Base-by-base conservation (phyloP, 495 filamentous ascomycete species). In the Choiromyces venosus region DNA sequence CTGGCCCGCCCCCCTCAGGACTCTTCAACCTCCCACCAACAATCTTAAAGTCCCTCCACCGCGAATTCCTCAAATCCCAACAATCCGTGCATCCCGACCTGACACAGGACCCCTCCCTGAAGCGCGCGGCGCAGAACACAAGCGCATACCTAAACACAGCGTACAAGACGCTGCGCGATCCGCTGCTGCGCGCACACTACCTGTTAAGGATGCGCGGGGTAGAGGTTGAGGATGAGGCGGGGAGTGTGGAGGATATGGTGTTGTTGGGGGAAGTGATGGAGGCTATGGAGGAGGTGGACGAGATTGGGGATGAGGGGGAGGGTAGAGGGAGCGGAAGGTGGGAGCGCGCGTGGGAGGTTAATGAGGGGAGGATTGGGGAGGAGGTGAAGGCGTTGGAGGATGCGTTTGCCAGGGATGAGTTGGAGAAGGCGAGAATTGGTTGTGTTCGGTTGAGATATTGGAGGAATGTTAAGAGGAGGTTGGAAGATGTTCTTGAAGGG, bases 241-340 rank as follows among this genome's bases (percentile, higher is more conserved):
- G 86, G n/a, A 87, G 87, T 73, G 85, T 91, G 1, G 90, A 92
- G 44, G 90, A 92, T 75, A 82, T 87, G 68, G 90, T 89, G 81
- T 84, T 97, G 78, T 79, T 98, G 81, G 90, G 91, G 90, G 87
- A 92, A 81, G 94, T 99, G 66, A 86, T 98, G 85, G 95, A 96
- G 80, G 87, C 90, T 76, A 83, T 92, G 76, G 94, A 97, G 86
- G 85, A 85, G 72, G 92, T 98, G 75, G 94, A 97, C 79, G 91
- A 89, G 74, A 91, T 89, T 19, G 82, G 86, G 75, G 82, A 79
- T 5, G 92, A 94, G 84, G 86, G 82, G 42, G 90, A 87, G 68
- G 81, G 97, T 64, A 86, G 83, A 71, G 83, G 78, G 65, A 52
- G 97, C 82, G 86, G 86, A 83, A 77, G 40, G 21, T 56, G 46